Conservation (phyloP, 306 rosid species). For the Clitoria ternatea region DNA sequence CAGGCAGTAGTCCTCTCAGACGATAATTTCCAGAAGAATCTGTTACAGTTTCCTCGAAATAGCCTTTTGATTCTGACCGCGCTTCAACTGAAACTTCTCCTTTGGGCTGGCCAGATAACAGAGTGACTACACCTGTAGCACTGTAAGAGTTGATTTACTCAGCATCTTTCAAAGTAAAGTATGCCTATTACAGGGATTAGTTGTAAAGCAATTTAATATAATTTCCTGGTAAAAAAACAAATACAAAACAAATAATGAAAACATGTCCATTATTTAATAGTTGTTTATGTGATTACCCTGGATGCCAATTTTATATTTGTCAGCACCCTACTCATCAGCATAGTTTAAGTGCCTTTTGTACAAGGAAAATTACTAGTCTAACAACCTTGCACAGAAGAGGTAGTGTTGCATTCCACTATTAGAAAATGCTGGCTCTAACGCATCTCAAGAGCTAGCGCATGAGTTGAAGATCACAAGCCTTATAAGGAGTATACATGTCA, state of each 20-base stretch:
- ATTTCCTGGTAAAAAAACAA: not conserved
- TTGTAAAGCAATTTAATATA: not conserved
- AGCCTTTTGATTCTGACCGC: slow-evolving; percentile 83
- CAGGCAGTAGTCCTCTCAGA: slow-evolving; percentile 92
- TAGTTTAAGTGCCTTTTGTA: not conserved
- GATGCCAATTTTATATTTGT: not conserved
- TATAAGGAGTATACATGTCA: too few relatives aligned
- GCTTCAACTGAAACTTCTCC: slow-evolving; percentile 95
- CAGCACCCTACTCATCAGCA: not conserved
- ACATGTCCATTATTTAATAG: not conserved
- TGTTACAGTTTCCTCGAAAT: slow-evolving; percentile 89
- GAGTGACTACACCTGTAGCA: slow-evolving; percentile 71
- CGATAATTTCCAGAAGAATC: slow-evolving; percentile 86
- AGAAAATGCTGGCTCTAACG: too few relatives aligned
- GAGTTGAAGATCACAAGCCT: too few relatives aligned
- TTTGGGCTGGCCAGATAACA: slow-evolving; percentile 91
- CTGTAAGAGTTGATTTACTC: slow-evolving; percentile 44
- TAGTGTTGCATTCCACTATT: not conserved
- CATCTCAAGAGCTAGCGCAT: too few relatives aligned
- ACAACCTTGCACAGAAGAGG: slow-evolving; percentile 2
- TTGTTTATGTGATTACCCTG: not conserved
- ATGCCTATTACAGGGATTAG: not conserved
- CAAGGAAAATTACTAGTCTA: not conserved
- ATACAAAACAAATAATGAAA: not conserved
- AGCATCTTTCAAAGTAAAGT: slow-evolving; percentile 34